phyloP scores from a whole-genome alignment of 441 rosid species.

The Adansonia rubrostipa region DNA sequence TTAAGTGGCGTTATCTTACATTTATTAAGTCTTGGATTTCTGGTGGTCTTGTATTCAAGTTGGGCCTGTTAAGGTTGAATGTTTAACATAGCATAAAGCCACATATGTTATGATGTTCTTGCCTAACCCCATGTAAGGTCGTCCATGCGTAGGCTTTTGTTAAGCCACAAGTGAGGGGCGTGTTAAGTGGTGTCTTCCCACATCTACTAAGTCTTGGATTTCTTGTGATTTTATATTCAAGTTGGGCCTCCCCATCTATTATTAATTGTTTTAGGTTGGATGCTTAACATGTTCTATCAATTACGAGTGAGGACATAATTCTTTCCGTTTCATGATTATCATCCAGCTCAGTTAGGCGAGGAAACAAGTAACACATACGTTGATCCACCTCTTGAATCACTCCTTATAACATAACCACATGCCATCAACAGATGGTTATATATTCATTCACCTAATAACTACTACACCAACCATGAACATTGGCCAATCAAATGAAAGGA shows the following conservation, averaged over 20 bases:
- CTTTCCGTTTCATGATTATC: not conserved
- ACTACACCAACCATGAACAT: conserved; percentile 10
- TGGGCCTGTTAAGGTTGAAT: no score
- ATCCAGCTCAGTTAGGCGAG: not conserved
- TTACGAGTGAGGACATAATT: not conserved
- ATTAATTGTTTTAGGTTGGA: not conserved
- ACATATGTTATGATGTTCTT: no score
- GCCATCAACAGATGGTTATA: conserved; percentile 14
- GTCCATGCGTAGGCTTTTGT: no score
- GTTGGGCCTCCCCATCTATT: not conserved
- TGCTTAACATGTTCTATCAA: not conserved
- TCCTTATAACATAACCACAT: not conserved
- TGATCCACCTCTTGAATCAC: conserved; percentile 15
- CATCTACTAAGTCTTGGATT: not conserved
- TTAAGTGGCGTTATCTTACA: not conserved
- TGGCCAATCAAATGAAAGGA: not conserved
- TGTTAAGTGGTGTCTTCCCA: not conserved
- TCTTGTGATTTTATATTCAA: not conserved
- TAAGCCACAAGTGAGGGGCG: no score
- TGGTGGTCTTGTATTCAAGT: no score
- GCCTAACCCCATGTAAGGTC: no score
- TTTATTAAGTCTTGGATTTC: no score
- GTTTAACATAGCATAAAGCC: no score
- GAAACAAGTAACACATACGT: not conserved
- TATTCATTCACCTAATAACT: conserved; percentile 8